Evolutionary conservation across 2,329 filamentous ascomycete species (phyloP), one percentile per base, ranked within the genome.

Genomic region (Beauveria sp.): DNA sequence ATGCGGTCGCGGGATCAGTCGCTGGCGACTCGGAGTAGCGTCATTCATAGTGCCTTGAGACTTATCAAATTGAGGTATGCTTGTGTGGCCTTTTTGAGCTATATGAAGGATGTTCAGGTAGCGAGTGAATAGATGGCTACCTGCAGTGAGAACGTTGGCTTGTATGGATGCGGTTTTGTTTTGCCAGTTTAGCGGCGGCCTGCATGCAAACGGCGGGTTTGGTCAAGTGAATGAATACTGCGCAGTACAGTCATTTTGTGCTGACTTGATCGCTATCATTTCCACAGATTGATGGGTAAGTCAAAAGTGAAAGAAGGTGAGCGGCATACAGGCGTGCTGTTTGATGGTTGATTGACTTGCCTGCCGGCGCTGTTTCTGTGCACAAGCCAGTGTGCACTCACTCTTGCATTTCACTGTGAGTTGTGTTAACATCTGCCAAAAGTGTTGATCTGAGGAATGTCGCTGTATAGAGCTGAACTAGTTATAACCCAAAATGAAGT

Each of bases 261-360:
- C 31, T 16, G 5, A 38, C 31, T 24, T n/a, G n/a, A 53, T n/a
- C 18, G n/a, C 10, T 31, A 12, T 31, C 31, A 31, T 10, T 12
- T 16, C 12, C 14, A 28, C 18, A 61, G 60, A 66, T 68, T 71
- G 61, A 34, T 64, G 55, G 38, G 63, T 57, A 34, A 62, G 26
- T n/a, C 31, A 26, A 26, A 48, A 22, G 52, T 61, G 62, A 63
- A 34, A 28, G 28, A 45, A 40, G 18, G 56, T 49, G n/a, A 55
- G 50, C 16, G 31, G 42, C 28, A 52, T 18, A 31, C 49, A 55
- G 50, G 51, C 50, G 24, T 34, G 42, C 53, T 22, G 53, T 26
- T 56, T 34, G 42, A 28, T 20, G 46, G 46, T 7, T 9, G 31
- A 46, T 46, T 40, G 34, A 9, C 20, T 58, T 49, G 55, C 20